These are phyloP conservation scores for Quercus suber DNA, from an alignment of 306 rosid species.

Conservation along the genomic window DNA sequence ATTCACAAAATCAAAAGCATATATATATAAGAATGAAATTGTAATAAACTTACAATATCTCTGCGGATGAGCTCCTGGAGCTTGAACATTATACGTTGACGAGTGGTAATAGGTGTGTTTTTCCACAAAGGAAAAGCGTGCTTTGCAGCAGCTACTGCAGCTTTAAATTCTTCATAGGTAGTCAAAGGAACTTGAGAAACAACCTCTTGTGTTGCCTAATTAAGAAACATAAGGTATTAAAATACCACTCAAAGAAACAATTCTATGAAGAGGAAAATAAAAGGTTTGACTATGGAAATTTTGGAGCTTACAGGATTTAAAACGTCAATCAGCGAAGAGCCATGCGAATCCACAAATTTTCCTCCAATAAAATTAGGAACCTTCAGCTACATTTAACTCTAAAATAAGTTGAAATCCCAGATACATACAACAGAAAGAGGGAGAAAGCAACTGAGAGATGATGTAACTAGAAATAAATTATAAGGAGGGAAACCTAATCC, in stretches of 20 bases:
- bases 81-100: conserved; percentile 68
- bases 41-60: conserved; percentile 55
- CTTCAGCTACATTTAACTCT: conserved; percentile 49
- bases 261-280: conserved; percentile 3
- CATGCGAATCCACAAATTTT: conserved; percentile 47
- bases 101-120: conserved; percentile 52
- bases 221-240: conserved; percentile 23
- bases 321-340: conserved; percentile 48
- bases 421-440: conserved; percentile 6
- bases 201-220: conserved; percentile 78
- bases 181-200: conserved; percentile 68
- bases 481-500: not conserved
- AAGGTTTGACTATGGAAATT: conserved; percentile 5
- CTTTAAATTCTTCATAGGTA: conserved; percentile 70
- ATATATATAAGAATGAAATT: not conserved
- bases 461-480: not conserved
- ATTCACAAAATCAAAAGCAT: not conserved
- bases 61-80: conserved; percentile 68
- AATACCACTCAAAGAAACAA: conserved; percentile 10
- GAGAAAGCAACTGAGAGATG: conserved; percentile 3
- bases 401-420: conserved; percentile 25
- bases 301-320: conserved; percentile 59
- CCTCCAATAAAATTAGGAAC: conserved; percentile 77
- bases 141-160: conserved; percentile 72
- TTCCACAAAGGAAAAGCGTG: conserved; percentile 73